Percentiles rank a stretch among this genome's conserved stretches.
Evolutionary conservation across 2,329 filamentous ascomycete species (phyloP).

Genomic region (Rhinocladiella similis): DNA sequence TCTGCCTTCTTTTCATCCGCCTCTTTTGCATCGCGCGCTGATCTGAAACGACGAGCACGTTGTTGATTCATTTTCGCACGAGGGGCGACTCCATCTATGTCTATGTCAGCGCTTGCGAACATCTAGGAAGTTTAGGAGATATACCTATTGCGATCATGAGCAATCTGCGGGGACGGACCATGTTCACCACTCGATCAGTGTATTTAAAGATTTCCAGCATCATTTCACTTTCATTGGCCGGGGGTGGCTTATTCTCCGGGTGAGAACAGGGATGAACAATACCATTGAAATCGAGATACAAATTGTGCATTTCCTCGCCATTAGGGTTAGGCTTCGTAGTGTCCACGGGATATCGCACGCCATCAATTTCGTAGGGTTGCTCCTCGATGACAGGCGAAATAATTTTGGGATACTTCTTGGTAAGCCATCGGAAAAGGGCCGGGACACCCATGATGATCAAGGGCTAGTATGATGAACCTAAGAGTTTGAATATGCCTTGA

Average conservation of each 20-base stretch:
- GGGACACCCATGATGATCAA: conserved; percentile 76
- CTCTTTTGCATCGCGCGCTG: conserved; percentile 90
- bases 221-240: conserved; percentile 96
- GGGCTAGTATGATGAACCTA: neutral
- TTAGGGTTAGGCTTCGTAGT: conserved; percentile 86
- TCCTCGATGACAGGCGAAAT: conserved; percentile 90
- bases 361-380: conserved; percentile 77
- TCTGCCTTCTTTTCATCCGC: conserved; percentile 91
- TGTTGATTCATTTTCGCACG: conserved; percentile 99
- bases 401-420: conserved; percentile 96
- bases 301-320: conserved; percentile 94
- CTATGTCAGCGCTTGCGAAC: conserved; percentile 5
- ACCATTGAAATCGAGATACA: conserved; percentile 99
- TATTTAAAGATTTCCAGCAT: conserved; percentile 98
- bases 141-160: conserved; percentile 95
- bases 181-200: conserved; percentile 97
- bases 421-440: conserved; percentile 93
- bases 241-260: conserved; percentile 87
- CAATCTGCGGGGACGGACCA: conserved; percentile 93
- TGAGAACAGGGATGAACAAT: conserved; percentile 99
- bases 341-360: conserved; percentile 80
- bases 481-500: neutral
- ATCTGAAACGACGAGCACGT: conserved; percentile 89
- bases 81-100: conserved; percentile 85
- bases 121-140: conserved; percentile 35